phyloP scores from a whole-genome alignment of 208 protist species.

The Trypanosoma lewisi region DNA sequence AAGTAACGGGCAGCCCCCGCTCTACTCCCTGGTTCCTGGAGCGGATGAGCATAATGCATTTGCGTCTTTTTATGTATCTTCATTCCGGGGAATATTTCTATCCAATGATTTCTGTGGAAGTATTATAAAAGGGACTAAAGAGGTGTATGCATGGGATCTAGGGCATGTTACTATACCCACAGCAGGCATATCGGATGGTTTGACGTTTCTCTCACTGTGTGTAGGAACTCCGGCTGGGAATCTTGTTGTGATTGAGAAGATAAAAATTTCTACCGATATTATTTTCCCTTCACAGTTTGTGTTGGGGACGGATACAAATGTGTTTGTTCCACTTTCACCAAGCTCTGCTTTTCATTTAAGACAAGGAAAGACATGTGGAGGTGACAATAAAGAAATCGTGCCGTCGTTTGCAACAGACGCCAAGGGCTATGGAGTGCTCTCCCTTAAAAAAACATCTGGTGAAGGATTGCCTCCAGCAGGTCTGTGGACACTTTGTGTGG shows the following conservation, averaged over 20 bases:
- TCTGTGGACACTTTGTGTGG: constrained; percentile 56
- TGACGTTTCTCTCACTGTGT: constrained; percentile 35
- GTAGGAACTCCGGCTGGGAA: constrained; percentile 40
- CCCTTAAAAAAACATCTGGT: constrained; percentile 24
- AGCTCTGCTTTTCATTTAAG: constrained; percentile 46
- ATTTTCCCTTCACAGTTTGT: constrained; percentile 57
- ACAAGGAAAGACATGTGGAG: constrained; percentile 23
- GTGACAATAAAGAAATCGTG: constrained; percentile 17
- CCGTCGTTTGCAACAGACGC: constrained; percentile 50
- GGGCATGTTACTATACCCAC: constrained; percentile 30
- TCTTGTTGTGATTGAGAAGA: constrained; percentile 6
- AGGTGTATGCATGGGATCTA: constrained; percentile 17
- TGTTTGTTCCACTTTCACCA: constrained; percentile 49
- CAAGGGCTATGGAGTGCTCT: constrained; percentile 41
- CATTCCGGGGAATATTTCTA: constrained; percentile 42
- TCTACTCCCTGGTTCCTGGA: constrained; percentile 58
- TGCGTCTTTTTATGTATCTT: constrained; percentile 32
- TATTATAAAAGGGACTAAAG: constrained; percentile 19
- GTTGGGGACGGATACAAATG: constrained; percentile 28
- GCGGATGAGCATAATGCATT: constrained; percentile 35
- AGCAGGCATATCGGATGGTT: constrained; percentile 15
- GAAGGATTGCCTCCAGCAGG: constrained; percentile 32
- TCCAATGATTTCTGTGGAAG: constrained; percentile 36
- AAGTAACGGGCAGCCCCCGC: constrained; percentile 13
- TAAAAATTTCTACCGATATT: constrained; percentile 32